phyloP scores from a whole-genome alignment of 2,329 filamentous ascomycete genomes.

The Aspergillus felis region DNA sequence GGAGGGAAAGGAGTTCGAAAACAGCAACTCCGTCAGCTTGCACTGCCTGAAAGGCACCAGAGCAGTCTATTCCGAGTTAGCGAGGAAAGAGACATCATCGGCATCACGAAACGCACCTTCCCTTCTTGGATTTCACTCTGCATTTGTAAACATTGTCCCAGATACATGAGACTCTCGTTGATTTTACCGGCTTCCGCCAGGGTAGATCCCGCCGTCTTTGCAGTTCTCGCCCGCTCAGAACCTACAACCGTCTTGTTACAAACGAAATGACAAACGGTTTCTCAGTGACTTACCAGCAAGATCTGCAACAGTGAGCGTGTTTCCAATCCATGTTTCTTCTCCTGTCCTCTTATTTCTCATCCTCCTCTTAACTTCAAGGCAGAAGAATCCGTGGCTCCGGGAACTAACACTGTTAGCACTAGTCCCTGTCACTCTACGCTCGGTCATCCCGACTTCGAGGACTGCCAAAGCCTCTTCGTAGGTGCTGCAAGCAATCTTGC shows the following conservation, averaged over 20 bases:
- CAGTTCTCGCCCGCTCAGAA: constrained; percentile 86
- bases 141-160: constrained; percentile 94
- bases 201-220: constrained; percentile 89
- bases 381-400: constrained; percentile 93
- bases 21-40: constrained; percentile 78
- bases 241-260: constrained; percentile 37
- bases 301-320: constrained; percentile 82
- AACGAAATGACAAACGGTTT: neutral
- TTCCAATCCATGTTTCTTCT: constrained; percentile 66
- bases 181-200: constrained; percentile 96
- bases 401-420: constrained; percentile 91
- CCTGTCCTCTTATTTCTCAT: constrained; percentile 46
- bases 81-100: neutral
- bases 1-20: constrained; percentile 82
- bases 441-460: constrained; percentile 81
- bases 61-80: constrained; percentile 52
- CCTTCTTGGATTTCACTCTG: constrained; percentile 75
- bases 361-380: constrained; percentile 88
- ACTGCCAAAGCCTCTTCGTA: constrained; percentile 84
- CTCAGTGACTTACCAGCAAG: constrained; percentile 61
- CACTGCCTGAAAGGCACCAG: constrained; percentile 77
- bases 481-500: constrained; percentile 80
- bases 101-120: constrained; percentile 57
- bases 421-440: constrained; percentile 83
- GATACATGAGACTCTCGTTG: constrained; percentile 96